Conservation (phyloP, 2,329 filamentous ascomycete species). For the Monosporascus cannonballus region DNA sequence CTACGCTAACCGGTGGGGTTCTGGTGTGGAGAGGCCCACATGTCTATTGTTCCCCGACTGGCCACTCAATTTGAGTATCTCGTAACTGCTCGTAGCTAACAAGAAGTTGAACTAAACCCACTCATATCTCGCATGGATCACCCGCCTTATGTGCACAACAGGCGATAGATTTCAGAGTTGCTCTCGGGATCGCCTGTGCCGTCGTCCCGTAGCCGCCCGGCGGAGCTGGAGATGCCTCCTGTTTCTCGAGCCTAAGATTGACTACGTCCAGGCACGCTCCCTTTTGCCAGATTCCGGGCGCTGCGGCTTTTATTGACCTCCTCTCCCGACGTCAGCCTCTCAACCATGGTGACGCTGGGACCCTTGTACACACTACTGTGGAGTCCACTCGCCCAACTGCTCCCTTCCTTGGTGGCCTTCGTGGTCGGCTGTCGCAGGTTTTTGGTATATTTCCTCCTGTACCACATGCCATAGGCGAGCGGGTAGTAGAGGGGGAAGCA, state of each 20-base stretch:
- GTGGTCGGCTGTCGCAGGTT: slow-evolving; percentile 10
- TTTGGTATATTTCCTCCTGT: slow-evolving; percentile 32
- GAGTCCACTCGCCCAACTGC: slow-evolving; percentile 48
- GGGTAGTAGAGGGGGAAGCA: slow-evolving; percentile 58
- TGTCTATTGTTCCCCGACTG: no score
- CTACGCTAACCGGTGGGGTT: no score
- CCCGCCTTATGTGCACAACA: no score
- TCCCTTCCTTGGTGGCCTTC: slow-evolving; percentile 40
- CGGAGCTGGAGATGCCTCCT: not conserved
- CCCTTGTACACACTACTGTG: slow-evolving; percentile 56
- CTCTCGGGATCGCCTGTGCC: no score
- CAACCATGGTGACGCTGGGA: slow-evolving; percentile 46
- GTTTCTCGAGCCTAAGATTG: slow-evolving; percentile 19
- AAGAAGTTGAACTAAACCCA: no score
- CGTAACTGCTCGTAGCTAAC: no score
- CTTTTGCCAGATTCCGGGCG: slow-evolving; percentile 28
- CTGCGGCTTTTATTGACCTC: slow-evolving; percentile 30
- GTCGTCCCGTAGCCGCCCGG: not conserved
- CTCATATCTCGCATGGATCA: no score
- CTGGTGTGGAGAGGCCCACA: no score
- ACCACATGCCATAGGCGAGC: slow-evolving; percentile 56
- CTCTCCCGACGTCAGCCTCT: slow-evolving; percentile 45
- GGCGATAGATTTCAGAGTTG: no score
- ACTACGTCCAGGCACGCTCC: slow-evolving; percentile 26
- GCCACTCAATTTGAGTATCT: no score